These are phyloP conservation scores for Malus sylvestris DNA, from an alignment of 306 rosid genomes.

Conservation along the genomic window DNA sequence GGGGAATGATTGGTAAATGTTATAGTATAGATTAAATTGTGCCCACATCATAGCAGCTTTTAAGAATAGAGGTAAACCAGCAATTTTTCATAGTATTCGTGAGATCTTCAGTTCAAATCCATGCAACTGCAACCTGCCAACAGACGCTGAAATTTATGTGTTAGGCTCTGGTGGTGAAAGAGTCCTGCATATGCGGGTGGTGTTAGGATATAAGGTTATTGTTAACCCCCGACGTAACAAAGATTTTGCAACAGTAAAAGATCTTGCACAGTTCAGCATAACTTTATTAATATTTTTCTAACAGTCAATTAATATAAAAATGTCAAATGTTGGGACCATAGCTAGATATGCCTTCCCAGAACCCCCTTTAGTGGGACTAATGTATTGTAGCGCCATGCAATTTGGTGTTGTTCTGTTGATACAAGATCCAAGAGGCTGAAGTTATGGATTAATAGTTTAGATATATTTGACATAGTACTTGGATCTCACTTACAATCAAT, in stretches of 20 bases:
- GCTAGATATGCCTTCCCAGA: background rate
- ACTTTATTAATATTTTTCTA: background rate
- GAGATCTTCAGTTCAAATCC: background rate
- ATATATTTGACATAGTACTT: background rate
- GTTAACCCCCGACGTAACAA: too few species aligned
- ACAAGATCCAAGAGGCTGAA: background rate
- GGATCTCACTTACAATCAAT: conserved; percentile 12
- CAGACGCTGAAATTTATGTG: background rate
- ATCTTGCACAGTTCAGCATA: background rate
- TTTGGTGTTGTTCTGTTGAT: background rate
- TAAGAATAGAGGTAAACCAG: background rate
- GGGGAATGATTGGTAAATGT: conserved; percentile 86
- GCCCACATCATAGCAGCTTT: background rate
- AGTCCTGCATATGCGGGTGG: too few species aligned
- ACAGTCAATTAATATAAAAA: background rate
- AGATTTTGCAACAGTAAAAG: background rate
- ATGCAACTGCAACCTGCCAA: background rate
- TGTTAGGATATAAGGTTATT: background rate
- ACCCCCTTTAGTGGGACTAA: background rate
- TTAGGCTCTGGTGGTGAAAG: background rate
- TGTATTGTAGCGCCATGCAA: background rate
- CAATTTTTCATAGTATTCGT: background rate
- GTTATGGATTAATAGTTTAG: background rate
- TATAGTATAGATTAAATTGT: background rate
- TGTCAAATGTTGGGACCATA: background rate